Evolutionary conservation across 108 stramenopile genomes (phyloP), one percentile per base, ranked within the genome.

Genomic region (Skeletonema marinoi): DNA sequence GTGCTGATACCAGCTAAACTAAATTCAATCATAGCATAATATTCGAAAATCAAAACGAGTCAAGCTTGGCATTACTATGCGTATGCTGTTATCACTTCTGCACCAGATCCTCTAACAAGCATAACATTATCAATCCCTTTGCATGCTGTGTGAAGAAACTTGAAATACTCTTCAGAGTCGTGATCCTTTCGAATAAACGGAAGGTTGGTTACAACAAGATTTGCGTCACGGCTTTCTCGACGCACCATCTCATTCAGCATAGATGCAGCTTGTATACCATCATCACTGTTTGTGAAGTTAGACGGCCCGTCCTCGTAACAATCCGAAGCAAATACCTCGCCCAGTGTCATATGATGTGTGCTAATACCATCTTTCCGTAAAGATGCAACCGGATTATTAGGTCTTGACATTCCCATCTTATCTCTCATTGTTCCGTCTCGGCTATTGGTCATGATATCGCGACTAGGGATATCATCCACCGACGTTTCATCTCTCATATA

Each of bases 131-230:
- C 74, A 38, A 94, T 61, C 2, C 78, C 86, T 7, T 82, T 51
- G 31, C 78, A 73, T 33, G 88, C 73, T 12, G 81, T 70, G 51
- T 91, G 87, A 16, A 89, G 74, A 68, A 82, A 91, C 32, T 84
- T 41, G 31, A 90, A 70, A 29, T 90, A 92, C 21, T 85, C 80
- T 17, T 79, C 72, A 5, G 89, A 65, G 59, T 51, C 64, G 51
- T 77, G 60, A 60, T 84, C 79, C 5, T 68, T 70, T 12, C 63
- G 80, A 48, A 91, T 85, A 29, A 89, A 70, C 4, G 90, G 89
- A 19, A 95, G 73, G 71, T 93, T 94, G n/a, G 90, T 85, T n/a
- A 95, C 90, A 31, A 95, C 88, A 30, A 95, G 84, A 58, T 84
- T 78, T 4, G 88, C 85, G 25, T 71, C 70, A 25, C 51, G 31